Evolutionary conservation across 441 rosid species (phyloP), one percentile per base, ranked within the genome.

Genomic region (Adansonia gregorii): DNA sequence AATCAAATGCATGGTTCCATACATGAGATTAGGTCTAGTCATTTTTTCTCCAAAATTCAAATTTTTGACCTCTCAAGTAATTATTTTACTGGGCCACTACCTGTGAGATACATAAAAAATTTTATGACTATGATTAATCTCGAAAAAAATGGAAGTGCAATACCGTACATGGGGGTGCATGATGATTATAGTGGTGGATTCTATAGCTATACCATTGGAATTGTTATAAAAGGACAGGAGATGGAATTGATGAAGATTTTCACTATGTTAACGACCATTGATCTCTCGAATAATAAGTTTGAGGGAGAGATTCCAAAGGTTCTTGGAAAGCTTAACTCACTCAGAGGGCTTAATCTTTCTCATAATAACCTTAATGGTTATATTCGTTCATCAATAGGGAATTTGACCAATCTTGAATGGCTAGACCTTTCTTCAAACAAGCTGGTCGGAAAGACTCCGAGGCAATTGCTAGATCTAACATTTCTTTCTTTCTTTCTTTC

Each of bases 281-380:
- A 84, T 17, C 22, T 79, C 8, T 82, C 85, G 6, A 60, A 51
- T 46, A 79, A 84, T 55, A 45, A 35, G 1, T 78, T 82, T 14
- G 2, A 51, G 17, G 88, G 88, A 17, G 65, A 68, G 61, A 81
- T 79, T 39, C 82, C 79, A 0, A 58, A 67, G 9, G 39, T 9
- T n/a, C 19, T 85, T 27, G 86, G 84, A 59, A 52, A 63, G 8
- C 82, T 83, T 8, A n/a, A 39, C 0, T 75, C 79, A 0, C 80
- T 85, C 6, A 3, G 9, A 7, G 61, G 74, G 27, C 86, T 85
- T 4, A 85, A 83, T 43, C 35, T 85, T 22, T 85, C 86, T 11
- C 78, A 43, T 8, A 85, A 79, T 11, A 61, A 41, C n/a, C 55
- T 83, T 0, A n/a, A 3, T 6, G 85, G 41, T 35, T 35, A 4